Evolutionary conservation across 2,329 filamentous ascomycete species (phyloP).

Genomic region (Colletotrichum neosansevieriae): DNA sequence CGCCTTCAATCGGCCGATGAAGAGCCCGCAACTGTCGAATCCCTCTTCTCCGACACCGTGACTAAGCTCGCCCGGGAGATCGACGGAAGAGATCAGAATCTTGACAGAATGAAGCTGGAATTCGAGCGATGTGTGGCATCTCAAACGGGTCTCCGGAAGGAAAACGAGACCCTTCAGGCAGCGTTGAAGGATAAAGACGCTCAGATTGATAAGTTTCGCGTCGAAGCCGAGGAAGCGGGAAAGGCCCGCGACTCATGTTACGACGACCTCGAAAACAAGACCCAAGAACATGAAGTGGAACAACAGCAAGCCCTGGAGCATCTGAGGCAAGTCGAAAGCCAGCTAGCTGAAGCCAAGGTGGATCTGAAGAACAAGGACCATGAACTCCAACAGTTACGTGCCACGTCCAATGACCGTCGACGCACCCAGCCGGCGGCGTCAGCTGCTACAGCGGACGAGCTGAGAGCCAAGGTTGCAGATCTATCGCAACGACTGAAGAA

Average conservation of each 20-base stretch:
- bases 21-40: neutral
- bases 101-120: neutral
- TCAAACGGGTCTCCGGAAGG: neutral
- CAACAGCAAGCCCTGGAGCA: neutral
- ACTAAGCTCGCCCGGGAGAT: slow-evolving; percentile 6
- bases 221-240: neutral
- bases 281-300: neutral
- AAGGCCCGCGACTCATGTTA: neutral
- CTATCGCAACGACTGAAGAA: neutral
- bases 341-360: neutral
- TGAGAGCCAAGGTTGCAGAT: neutral
- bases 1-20: neutral
- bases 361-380: slow-evolving; percentile 4
- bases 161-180: neutral
- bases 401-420: neutral
- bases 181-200: slow-evolving; percentile 10
- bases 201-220: neutral
- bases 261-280: neutral
- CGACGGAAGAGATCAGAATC: neutral
- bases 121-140: neutral
- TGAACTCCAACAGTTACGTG: neutral
- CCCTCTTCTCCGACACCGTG: neutral
- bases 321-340: neutral
- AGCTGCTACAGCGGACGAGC: neutral
- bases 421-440: neutral